These are phyloP conservation scores for Gossypium arboreum DNA, from an alignment of 345 rosid species.

Conservation along the genomic window DNA sequence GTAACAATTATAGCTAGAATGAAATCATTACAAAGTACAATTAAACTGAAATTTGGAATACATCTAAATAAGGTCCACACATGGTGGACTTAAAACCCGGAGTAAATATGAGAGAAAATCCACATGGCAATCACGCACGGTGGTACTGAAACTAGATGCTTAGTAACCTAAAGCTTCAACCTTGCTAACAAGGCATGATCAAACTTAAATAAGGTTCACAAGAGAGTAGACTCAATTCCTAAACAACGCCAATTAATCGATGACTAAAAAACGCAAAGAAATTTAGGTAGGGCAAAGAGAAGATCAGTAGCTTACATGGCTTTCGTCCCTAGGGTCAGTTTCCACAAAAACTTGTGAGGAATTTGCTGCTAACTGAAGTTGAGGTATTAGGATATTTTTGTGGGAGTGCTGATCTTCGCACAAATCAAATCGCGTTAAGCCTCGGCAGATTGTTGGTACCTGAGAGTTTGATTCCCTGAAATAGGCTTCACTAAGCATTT, in stretches of 20 bases:
- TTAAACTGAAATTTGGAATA: no score
- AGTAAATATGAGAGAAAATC: no score
- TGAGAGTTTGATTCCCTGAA: conserved; percentile 19
- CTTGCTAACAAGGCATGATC: no score
- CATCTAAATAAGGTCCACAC: no score
- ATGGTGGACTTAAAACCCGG: no score
- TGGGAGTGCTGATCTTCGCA: neutral
- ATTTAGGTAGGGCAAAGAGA: neutral
- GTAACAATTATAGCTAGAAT: neutral
- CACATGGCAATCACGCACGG: no score
- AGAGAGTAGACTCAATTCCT: no score
- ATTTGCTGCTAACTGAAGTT: conserved; percentile 17
- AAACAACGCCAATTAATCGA: neutral
- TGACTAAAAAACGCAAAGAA: neutral
- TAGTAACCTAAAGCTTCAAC: no score
- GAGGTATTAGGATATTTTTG: conserved; percentile 6
- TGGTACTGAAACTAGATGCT: no score
- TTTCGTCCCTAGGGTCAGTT: conserved; percentile 34
- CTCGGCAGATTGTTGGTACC: neutral
- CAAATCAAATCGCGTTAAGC: neutral
- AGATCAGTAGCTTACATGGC: conserved; percentile 28
- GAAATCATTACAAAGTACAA: no score
- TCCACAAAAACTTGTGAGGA: conserved; percentile 32
- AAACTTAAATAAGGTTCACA: no score
- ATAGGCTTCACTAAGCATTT: conserved; percentile 22